Base-by-base conservation (phyloP, 2,329 filamentous ascomycete genomes). In the Arthrobotrys conoides region DNA sequence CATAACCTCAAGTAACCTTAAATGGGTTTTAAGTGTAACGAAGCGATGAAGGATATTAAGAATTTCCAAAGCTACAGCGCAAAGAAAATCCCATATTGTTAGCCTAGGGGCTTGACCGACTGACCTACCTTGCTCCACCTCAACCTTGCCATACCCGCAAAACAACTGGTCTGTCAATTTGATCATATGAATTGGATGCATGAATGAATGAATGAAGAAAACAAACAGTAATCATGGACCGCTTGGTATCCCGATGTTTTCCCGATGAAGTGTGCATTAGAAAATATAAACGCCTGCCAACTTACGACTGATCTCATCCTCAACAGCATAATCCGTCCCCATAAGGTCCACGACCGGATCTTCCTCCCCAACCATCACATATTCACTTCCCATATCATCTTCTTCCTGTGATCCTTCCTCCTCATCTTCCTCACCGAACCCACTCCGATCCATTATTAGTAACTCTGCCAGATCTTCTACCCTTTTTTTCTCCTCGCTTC, bases 401-500 rank as follows among this genome's bases (percentile, higher is more conserved):
- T 61, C 71, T 22, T 79, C 81, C 5, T 76, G 75, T 16, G 55
- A 46, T 5, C 44, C n/a, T 18, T 20, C 44, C n/a, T 51, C 53
- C 49, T 68, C 75, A 9, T 61, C 71, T 2, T 68, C 75, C 18
- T 59, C 66, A 2, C 69, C 71, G n/a, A 80, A 76, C 41, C 80
- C 80, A 22, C 70, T 68, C 1, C 80, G 79, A 67, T 81, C 80
- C 51, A 73, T 76, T 46, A 79, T 80, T 27, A 82, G 49, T 64
- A 82, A 49, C 10, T 82, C 81, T 9, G 80, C 79, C 10, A 82
- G 64, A 70, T 82, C 81, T 55, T 78, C 72, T 20, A 81, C 77
- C 22, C 76, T 68, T 5, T 70, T 64, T 68, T 69, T 80, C 41
- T 76, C 48, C 55, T 71, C 75, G 0, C 64, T 48, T 33, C 38